Percentiles rank a stretch among this genome's conserved stretches.
Conservation (phyloP, 768 basidiomycete genomes). For the Tylopilus sp. region DNA sequence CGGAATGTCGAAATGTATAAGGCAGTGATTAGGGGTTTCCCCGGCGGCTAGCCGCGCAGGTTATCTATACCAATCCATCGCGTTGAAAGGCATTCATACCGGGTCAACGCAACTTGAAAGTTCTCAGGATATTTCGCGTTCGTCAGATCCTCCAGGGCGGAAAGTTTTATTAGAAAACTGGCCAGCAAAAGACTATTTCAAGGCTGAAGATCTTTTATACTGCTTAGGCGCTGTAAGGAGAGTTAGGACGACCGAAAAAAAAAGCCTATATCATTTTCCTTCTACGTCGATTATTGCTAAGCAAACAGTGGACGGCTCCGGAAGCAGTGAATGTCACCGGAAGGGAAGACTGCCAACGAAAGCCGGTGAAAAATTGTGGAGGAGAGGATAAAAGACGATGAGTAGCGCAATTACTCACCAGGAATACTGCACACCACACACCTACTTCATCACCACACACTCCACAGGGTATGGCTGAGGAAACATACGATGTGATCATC, state of each 20-base stretch:
- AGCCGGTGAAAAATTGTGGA: background rate
- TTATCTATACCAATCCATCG: background rate
- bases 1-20: background rate
- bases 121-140: background rate
- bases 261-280: background rate
- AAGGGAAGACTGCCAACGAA: too few relatives aligned
- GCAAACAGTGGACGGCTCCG: too few relatives aligned
- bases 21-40: too few relatives aligned
- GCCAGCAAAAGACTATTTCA: background rate
- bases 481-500: conserved; percentile 2
- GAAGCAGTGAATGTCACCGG: background rate
- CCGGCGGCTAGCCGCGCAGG: background rate
- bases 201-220: too few relatives aligned
- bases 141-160: too few relatives aligned
- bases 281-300: background rate
- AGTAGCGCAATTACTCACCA: background rate
- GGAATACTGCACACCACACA: background rate
- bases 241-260: background rate
- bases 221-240: too few relatives aligned
- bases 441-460: background rate
- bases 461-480: background rate
- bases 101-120: background rate
- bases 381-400: background rate
- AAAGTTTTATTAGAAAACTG: background rate
- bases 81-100: background rate